Conservation (phyloP, 371 early-diverging fungal genomes). For the Rhizopus sp. region DNA sequence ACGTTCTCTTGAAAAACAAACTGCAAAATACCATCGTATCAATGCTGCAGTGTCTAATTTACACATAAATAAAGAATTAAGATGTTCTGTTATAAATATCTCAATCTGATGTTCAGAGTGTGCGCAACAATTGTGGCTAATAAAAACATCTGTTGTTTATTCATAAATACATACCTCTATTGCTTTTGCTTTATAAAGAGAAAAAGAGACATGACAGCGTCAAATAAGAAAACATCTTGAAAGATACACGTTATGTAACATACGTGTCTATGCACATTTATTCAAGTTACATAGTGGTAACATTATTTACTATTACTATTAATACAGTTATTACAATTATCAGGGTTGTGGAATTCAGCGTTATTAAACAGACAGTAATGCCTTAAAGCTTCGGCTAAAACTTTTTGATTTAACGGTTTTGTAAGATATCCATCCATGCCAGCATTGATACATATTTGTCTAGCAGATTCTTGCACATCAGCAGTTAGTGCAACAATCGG, state of each 20-base stretch:
- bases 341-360: not conserved
- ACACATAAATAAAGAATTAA: no score
- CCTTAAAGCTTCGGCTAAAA: conserved; percentile 31
- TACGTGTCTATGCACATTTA: no score
- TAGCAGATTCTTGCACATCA: conserved; percentile 52
- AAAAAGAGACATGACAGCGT: conserved; percentile 1
- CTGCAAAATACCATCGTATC: no score
- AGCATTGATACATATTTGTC: conserved; percentile 47
- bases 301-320: no score
- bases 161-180: no score
- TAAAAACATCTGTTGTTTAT: no score
- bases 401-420: conserved; percentile 43
- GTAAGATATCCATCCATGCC: conserved; percentile 55
- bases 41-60: not conserved
- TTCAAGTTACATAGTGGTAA: no score
- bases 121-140: no score
- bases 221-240: conserved; percentile 5
- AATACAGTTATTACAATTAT: not conserved
- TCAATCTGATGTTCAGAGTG: no score
- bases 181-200: not conserved
- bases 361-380: conserved; percentile 15
- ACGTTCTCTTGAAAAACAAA: no score
- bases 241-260: no score
- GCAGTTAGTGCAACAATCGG: conserved; percentile 47
- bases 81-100: no score